Percentiles rank a stretch among this genome's conserved stretches.
Evolutionary conservation across 768 basidiomycete species (phyloP).

Genomic region (Suillus subalutaceus): DNA sequence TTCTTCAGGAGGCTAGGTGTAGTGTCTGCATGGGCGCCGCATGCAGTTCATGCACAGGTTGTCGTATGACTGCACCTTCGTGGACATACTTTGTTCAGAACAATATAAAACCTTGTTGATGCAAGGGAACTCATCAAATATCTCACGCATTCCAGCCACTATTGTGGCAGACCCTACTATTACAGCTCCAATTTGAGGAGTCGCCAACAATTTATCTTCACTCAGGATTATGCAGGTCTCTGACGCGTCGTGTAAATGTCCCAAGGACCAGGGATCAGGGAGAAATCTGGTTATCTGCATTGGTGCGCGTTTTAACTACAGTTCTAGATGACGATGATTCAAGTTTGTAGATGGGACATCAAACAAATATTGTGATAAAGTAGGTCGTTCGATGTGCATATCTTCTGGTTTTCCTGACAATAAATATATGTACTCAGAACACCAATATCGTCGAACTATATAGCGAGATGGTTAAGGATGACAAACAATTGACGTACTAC

Average conservation of each 20-base stretch:
- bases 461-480: constrained; percentile 34
- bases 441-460: constrained; percentile 46
- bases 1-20: not conserved
- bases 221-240: not conserved
- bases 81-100: not conserved
- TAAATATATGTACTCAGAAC: constrained; percentile 32
- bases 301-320: not conserved
- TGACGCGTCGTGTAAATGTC: not conserved
- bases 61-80: not conserved
- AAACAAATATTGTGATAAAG: constrained; percentile 38
- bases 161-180: not conserved
- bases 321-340: not conserved
- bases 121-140: not conserved
- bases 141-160: not conserved
- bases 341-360: constrained; percentile 32
- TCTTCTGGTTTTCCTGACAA: not conserved
- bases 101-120: not conserved
- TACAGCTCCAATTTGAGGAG: not conserved
- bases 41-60: not conserved
- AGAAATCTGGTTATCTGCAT: constrained; percentile 34
- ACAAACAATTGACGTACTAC: constrained; percentile 41
- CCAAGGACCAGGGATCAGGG: not conserved
- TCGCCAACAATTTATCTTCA: not conserved
- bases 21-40: not conserved
- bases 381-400: not conserved